Conservation (phyloP, 495 filamentous ascomycete species). For the Apiosordaria backusii region DNA sequence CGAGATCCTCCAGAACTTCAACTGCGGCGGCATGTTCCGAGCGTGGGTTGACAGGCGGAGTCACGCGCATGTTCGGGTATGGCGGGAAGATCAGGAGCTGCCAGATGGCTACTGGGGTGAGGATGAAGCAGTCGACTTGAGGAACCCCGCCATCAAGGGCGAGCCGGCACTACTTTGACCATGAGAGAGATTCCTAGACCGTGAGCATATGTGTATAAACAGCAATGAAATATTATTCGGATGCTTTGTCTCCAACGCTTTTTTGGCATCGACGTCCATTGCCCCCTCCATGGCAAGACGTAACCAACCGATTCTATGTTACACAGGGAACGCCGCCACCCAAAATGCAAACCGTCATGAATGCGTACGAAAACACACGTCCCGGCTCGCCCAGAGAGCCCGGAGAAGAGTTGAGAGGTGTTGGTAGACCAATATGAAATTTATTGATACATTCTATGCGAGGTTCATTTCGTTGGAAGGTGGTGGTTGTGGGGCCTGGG, state of each 20-base stretch:
- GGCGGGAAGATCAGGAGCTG: conserved; percentile 34
- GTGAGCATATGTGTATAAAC: neutral
- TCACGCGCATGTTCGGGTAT: conserved; percentile 60
- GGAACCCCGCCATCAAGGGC: conserved; percentile 17
- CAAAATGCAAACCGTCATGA: conserved; percentile 35
- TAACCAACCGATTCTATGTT: conserved; percentile 37
- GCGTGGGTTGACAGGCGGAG: conserved; percentile 70
- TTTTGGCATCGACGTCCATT: conserved; percentile 17
- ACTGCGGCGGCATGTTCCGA: conserved; percentile 88
- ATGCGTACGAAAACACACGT: conserved; percentile 36
- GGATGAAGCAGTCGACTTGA: conserved; percentile 10
- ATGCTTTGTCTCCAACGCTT: conserved; percentile 20
- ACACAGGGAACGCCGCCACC: conserved; percentile 39
- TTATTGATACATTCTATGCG: conserved; percentile 29
- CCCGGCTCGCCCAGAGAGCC: conserved; percentile 21
- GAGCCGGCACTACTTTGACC: neutral
- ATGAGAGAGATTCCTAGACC: conserved; percentile 8
- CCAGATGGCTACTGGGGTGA: conserved; percentile 18
- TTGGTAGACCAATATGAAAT: conserved; percentile 7
- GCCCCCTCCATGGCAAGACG: conserved; percentile 18
- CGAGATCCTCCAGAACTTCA: conserved; percentile 68
- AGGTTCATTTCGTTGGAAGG: conserved; percentile 34
- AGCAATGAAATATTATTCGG: conserved; percentile 30
- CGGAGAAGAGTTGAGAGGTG: conserved; percentile 40
- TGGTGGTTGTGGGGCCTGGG: conserved; percentile 39